Evolutionary conservation across 2,329 filamentous ascomycete species (phyloP).

Genomic region (Emergomyces pasteurianus): DNA sequence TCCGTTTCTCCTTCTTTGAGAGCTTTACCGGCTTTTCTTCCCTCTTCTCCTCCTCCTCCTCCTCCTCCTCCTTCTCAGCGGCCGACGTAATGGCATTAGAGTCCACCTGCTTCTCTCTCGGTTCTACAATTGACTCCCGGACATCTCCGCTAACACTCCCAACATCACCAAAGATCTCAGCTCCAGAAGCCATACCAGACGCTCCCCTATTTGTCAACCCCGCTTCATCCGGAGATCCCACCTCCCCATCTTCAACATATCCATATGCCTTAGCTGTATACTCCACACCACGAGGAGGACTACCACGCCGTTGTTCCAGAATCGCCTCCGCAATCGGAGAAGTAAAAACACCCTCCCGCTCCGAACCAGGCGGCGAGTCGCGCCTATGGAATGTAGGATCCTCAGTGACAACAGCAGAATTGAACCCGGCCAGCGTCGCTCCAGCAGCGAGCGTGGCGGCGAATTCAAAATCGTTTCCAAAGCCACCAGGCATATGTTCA

Average conservation of each 20-base stretch:
- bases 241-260: constrained; percentile 9
- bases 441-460: constrained; percentile 58
- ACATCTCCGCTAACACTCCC: background rate
- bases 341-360: constrained; percentile 1
- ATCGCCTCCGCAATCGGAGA: constrained; percentile 4
- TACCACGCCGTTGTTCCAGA: constrained; percentile 10
- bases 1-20: constrained; percentile 14
- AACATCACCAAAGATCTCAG: no score
- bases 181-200: no score
- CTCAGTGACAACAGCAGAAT: constrained; percentile 57
- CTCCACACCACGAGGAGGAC: constrained; percentile 8
- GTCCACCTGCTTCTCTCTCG: constrained; percentile 6
- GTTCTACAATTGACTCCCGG: constrained; percentile 9
- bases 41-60: background rate
- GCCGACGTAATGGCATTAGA: no score
- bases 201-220: background rate
- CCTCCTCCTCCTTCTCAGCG: background rate
- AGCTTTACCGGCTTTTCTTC: constrained; percentile 2
- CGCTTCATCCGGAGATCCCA: constrained; percentile 4
- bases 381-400: constrained; percentile 52
- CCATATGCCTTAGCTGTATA: constrained; percentile 5
- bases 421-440: constrained; percentile 56
- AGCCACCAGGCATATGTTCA: constrained; percentile 51
- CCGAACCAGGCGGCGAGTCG: constrained; percentile 9
- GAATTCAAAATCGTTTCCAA: constrained; percentile 56